Base-by-base conservation (phyloP, 2,329 filamentous ascomycete genomes). In the Xylaria sp. region DNA sequence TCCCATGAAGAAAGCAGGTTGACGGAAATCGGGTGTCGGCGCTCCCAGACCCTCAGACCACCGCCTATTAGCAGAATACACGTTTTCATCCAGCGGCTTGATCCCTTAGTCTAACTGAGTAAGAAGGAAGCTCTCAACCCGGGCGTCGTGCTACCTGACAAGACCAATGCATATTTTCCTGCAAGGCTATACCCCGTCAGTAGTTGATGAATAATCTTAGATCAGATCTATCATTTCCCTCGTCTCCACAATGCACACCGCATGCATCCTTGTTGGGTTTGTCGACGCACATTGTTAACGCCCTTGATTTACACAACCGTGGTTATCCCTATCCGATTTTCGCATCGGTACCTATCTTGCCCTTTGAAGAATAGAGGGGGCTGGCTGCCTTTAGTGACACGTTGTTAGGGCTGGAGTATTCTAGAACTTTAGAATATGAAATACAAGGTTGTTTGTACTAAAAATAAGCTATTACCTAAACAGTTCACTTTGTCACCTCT, bases 321-420 rank as follows among this genome's bases (percentile, higher is more conserved):
- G 28, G 44, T n/a, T 38, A 17, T 11, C 31, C 28, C 31, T 54
- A 3, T 23, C 23, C 23, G 17, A 17, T 38, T 10, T n/a, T 40
- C 20, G 26, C 15, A 40, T 28, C 56, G 17, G 13, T 31, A n/a
- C 10, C 3, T 38, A 4, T 40, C 11, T 26, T 28, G 28, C 31
- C 7, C 33, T 26, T 53, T 38, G 31, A 26, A n/a, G 26, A 20
- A 17, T 58, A 7, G 11, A 38, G 53, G 36, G 36, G n/a, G 51
- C 28, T 28, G 33, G 11, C 28, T 28, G 28, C 5, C 15, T 28
- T 40, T 40, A 31, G 57, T 64, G 58, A 26, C 48, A 63, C 59
- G 20, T 56, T 61, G 17, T 28, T 61, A 59, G 36, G 62, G 66
- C 66, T 68, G 58, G 42, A 33, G 26, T 9, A 13, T 58, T 13